phyloP scores from a whole-genome alignment of 306 rosid genomes.

The Phaseolus lunatus region DNA sequence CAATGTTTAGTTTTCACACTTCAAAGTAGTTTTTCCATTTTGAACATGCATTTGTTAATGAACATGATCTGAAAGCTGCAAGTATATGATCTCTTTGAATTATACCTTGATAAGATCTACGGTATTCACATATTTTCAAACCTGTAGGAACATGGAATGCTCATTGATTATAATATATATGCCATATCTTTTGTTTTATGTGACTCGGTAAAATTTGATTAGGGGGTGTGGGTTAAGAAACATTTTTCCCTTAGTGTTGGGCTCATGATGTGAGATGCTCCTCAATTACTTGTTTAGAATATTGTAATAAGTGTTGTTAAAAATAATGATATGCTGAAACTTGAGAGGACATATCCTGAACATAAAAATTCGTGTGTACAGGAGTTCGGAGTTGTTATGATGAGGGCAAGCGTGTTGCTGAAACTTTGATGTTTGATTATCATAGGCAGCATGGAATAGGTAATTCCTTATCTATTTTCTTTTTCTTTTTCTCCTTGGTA shows the following conservation, averaged over 20 bases:
- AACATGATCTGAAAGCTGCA: constrained; percentile 21
- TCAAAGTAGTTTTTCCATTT: constrained; percentile 36
- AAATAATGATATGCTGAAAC: constrained; percentile 15
- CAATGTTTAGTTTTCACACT: not conserved
- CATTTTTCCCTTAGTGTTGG: not conserved
- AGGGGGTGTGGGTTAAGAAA: not conserved
- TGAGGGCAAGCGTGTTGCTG: constrained; percentile 98
- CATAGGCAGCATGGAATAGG: constrained; percentile 96
- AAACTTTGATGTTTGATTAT: constrained; percentile 96
- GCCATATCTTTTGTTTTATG: not conserved
- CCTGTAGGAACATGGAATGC: not conserved
- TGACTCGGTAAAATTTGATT: not conserved
- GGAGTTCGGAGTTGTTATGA: constrained; percentile 98
- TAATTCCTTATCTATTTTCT: constrained; percentile 41
- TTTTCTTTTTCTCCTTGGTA: not conserved
- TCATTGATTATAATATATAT: not conserved
- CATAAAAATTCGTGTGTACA: constrained; percentile 41
- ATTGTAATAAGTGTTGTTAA: not conserved
- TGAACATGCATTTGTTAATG: constrained; percentile 15
- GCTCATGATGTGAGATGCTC: not conserved
- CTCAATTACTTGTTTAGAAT: not conserved
- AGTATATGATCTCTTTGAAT: constrained; percentile 23
- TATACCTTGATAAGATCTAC: not conserved
- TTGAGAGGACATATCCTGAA: constrained; percentile 23
- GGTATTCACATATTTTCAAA: constrained; percentile 21